Evolutionary conservation across 352 stramenopile species (phyloP).

Genomic region (Halophytophthora batemanensis): DNA sequence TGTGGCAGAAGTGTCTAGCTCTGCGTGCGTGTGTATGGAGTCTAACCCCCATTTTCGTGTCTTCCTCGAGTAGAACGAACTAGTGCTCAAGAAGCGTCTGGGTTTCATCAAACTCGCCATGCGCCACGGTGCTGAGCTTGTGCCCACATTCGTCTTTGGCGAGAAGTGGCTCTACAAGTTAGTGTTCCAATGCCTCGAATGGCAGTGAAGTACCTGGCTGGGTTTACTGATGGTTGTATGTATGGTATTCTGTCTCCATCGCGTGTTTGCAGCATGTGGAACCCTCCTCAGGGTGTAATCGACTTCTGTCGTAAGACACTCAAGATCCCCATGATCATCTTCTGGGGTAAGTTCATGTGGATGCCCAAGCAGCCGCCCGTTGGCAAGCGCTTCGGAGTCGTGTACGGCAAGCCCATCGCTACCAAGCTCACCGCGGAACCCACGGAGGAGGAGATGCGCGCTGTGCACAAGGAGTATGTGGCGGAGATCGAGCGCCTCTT

Average conservation of each 20-base stretch:
- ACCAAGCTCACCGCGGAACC: slow-evolving; percentile 51
- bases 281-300: slow-evolving; percentile 54
- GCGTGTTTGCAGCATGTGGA: slow-evolving; percentile 50
- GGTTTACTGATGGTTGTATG: slow-evolving; percentile 2
- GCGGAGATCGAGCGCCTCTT: slow-evolving; percentile 63
- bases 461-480: slow-evolving; percentile 57
- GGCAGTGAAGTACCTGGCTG: slow-evolving; percentile 1
- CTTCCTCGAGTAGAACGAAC: slow-evolving; percentile 30
- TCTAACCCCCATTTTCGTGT: too few species aligned
- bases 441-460: slow-evolving; percentile 54
- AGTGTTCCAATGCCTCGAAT: slow-evolving; percentile 7
- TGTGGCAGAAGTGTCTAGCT: too few species aligned
- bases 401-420: slow-evolving; percentile 70
- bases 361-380: slow-evolving; percentile 55
- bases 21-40: too few species aligned
- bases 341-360: slow-evolving; percentile 82
- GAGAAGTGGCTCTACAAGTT: slow-evolving; percentile 83
- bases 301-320: slow-evolving; percentile 66
- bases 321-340: slow-evolving; percentile 73
- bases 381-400: slow-evolving; percentile 68
- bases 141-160: slow-evolving; percentile 75
- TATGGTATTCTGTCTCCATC: neutral
- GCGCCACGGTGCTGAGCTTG: slow-evolving; percentile 67
- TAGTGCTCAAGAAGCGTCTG: slow-evolving; percentile 77
- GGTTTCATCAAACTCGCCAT: slow-evolving; percentile 83